Conservation (phyloP, 805 yeast species). For the Candida sanyiensis region DNA sequence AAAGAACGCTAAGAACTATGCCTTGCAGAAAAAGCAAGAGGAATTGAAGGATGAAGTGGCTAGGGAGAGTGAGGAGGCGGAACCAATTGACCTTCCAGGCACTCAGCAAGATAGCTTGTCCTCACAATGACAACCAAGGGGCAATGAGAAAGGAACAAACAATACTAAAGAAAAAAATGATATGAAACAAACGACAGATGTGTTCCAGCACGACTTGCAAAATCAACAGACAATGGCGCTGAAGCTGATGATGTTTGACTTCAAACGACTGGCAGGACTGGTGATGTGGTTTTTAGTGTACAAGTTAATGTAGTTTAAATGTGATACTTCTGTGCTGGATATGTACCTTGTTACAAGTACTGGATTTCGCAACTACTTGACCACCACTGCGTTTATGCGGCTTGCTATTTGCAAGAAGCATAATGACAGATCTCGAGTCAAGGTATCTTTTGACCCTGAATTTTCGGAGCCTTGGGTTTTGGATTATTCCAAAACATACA, state of each 20-base stretch:
- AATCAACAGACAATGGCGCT: conserved; percentile 1
- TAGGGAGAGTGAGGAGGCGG: conserved; percentile 9
- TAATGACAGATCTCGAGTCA: too few species aligned
- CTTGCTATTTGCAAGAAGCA: too few species aligned
- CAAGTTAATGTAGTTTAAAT: conserved; percentile 7
- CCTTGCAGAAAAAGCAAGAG: conserved; percentile 18
- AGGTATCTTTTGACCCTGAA: too few species aligned
- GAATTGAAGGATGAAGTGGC: conserved; percentile 19
- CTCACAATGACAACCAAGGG: conserved; percentile 8
- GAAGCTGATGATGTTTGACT: conserved; percentile 8
- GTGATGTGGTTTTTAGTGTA: conserved; percentile 16
- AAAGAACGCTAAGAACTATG: conserved; percentile 23
- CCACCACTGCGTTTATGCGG: too few species aligned
- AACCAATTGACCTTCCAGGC: conserved; percentile 9
- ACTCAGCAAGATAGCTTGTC: conserved; percentile 9
- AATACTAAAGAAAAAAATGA: not conserved
- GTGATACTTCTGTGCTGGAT: too few species aligned
- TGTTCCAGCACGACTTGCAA: not conserved
- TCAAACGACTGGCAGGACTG: conserved; percentile 15
- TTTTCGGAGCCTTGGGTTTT: too few species aligned
- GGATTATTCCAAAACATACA: too few species aligned
- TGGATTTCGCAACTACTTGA: too few species aligned
- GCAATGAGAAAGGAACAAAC: conserved; percentile 3
- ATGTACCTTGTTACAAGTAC: too few species aligned
- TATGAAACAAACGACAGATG: not conserved